These are phyloP conservation scores for Aaosphaeria pasadenensis DNA, from an alignment of 2,329 filamentous ascomycete genomes.

Conservation along the genomic window DNA sequence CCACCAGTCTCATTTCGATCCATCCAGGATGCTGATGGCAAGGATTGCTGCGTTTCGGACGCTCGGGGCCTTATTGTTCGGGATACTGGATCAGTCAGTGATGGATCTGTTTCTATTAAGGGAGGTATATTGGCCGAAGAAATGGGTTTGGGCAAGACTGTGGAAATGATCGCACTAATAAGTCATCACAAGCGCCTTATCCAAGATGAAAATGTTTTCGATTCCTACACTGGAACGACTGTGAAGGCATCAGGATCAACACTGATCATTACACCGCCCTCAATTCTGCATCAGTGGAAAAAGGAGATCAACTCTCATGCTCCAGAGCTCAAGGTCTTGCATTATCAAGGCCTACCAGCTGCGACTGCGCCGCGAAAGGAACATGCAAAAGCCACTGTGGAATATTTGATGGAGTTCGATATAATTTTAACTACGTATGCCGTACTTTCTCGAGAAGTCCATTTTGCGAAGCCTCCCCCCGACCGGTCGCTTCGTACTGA, in stretches of 20 bases:
- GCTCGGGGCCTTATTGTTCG: slow-evolving; percentile 59
- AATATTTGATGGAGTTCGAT: slow-evolving; percentile 50
- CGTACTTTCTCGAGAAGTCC: slow-evolving; percentile 74
- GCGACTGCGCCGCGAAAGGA: slow-evolving; percentile 25
- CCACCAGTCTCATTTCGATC: slow-evolving; percentile 46
- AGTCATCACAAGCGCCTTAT: slow-evolving; percentile 54
- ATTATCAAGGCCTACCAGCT: slow-evolving; percentile 53
- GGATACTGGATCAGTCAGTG: slow-evolving; percentile 46
- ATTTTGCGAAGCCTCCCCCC: slow-evolving; percentile 70
- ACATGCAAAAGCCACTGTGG: slow-evolving; percentile 40
- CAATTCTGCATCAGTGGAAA: slow-evolving; percentile 63
- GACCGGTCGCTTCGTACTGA: slow-evolving; percentile 64
- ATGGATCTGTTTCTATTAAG: slow-evolving; percentile 37
- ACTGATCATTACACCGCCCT: slow-evolving; percentile 60
- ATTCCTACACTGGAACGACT: slow-evolving; percentile 42
- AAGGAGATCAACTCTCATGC: slow-evolving; percentile 58
- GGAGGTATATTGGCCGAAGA: slow-evolving; percentile 75
- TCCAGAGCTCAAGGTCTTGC: slow-evolving; percentile 53
- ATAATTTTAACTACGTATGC: slow-evolving; percentile 63
- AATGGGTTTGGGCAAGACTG: slow-evolving; percentile 80
- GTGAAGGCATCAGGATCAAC: slow-evolving; percentile 56
- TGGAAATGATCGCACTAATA: slow-evolving; percentile 72
- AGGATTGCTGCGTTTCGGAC: slow-evolving; percentile 57
- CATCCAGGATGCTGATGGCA: slow-evolving; percentile 46
- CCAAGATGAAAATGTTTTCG: slow-evolving; percentile 17